phyloP scores from a whole-genome alignment of 202 grass and related monocot genomes.

The Brachypodium distachyon region DNA sequence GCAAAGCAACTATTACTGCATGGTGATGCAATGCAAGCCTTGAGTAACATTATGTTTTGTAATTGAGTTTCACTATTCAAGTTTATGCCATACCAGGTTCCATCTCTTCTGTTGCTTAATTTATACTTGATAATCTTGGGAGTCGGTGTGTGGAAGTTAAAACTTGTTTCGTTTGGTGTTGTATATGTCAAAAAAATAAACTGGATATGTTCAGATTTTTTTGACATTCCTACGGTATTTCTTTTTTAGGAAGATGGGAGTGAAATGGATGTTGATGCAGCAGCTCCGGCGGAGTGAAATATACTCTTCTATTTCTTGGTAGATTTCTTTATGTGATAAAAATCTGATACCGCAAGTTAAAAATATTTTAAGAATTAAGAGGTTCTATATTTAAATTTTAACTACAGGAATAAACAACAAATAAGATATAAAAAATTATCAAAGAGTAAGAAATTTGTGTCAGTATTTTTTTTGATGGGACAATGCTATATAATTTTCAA shows the following conservation, averaged over 20 bases:
- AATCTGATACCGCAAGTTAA: too few relatives aligned
- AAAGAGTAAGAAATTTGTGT: too few relatives aligned
- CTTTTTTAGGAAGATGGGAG: constrained; percentile 33
- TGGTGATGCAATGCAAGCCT: neutral
- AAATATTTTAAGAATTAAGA: too few relatives aligned
- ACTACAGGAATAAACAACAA: too few relatives aligned
- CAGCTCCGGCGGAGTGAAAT: constrained; percentile 14
- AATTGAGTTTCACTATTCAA: neutral
- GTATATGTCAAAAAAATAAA: neutral
- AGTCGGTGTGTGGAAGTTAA: neutral
- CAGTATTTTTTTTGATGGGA: too few relatives aligned
- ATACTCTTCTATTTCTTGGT: too few relatives aligned
- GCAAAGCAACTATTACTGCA: neutral
- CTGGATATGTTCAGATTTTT: neutral
- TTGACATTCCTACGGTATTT: neutral
- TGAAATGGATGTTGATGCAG: constrained; percentile 65
- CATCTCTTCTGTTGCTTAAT: neutral
- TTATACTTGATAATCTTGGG: neutral
- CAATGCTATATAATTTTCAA: too few relatives aligned
- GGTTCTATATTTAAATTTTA: too few relatives aligned
- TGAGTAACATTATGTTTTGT: neutral
- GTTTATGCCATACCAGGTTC: neutral
- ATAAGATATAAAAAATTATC: too few relatives aligned
- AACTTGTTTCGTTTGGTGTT: too few relatives aligned
- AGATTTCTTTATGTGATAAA: too few relatives aligned